These are phyloP conservation scores for Castanopsis chinensis DNA, from an alignment of 306 rosid genomes.

Conservation along the genomic window DNA sequence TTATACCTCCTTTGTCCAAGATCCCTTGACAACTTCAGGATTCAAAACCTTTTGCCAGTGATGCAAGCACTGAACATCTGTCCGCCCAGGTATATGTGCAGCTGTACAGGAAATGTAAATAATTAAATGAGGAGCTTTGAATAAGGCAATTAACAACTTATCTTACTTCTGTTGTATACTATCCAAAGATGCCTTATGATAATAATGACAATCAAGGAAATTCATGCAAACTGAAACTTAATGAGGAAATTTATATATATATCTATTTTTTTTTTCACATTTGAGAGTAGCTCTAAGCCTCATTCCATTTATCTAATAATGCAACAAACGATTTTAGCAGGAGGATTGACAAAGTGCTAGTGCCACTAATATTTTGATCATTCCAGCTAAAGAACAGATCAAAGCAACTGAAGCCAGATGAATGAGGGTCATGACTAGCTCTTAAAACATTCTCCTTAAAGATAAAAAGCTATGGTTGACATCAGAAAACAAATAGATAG, in stretches of 20 bases:
- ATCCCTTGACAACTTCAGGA: constrained; percentile 58
- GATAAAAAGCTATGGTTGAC: constrained; percentile 1
- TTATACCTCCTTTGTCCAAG: constrained; percentile 61
- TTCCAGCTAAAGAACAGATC: not conserved
- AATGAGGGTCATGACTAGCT: not conserved
- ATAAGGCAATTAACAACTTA: not conserved
- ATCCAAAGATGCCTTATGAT: not conserved
- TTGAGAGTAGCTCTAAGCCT: not conserved
- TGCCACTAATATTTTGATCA: not conserved
- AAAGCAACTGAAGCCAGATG: not conserved
- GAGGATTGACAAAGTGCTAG: not conserved
- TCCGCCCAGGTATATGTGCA: constrained; percentile 37
- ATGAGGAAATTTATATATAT: not conserved
- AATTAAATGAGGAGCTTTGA: not conserved
- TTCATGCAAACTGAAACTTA: not conserved
- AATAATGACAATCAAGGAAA: not conserved
- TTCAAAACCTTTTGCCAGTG: constrained; percentile 62
- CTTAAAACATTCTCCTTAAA: not conserved
- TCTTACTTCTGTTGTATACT: not conserved
- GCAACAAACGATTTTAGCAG: not conserved
- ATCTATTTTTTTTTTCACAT: not conserved
- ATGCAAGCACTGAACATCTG: constrained; percentile 55
- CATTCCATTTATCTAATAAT: not conserved
- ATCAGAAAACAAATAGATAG: constrained; percentile 5
- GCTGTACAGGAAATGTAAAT: constrained; percentile 29